Conservation (phyloP, 495 filamentous ascomycete species). For the Neurospora sp. region DNA sequence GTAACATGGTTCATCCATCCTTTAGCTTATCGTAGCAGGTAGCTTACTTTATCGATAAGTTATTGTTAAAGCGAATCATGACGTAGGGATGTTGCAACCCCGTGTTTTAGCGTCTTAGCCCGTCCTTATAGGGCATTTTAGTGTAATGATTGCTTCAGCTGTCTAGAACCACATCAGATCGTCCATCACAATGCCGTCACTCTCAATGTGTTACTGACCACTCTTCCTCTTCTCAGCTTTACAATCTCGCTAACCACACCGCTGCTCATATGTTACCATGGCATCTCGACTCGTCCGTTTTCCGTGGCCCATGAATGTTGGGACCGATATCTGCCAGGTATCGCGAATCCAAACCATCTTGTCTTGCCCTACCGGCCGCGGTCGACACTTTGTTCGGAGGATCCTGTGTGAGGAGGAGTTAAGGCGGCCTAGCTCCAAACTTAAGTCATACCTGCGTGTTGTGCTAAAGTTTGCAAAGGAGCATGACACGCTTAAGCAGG, state of each 20-base stretch:
- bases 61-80: background rate
- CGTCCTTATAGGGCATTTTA: background rate
- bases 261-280: background rate
- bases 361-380: conserved; percentile 4
- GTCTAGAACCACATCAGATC: background rate
- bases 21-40: background rate
- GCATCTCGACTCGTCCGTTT: conserved; percentile 22
- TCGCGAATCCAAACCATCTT: conserved; percentile 32
- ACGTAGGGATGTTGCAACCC: background rate
- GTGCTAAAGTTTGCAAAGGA: background rate
- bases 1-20: background rate
- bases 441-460: background rate
- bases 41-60: background rate
- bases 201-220: background rate
- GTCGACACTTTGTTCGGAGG: conserved; percentile 27
- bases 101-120: background rate
- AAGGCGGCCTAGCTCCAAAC: background rate
- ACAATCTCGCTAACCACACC: background rate
- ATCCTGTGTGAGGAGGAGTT: conserved; percentile 32
- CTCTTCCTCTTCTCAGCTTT: background rate
- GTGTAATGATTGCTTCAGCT: background rate
- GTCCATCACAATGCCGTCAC: background rate
- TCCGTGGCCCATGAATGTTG: conserved; percentile 38
- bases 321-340: conserved; percentile 48
- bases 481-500: background rate